Conservation (phyloP, 1,139 yeast species). For the Geotrichum bryndzae region DNA sequence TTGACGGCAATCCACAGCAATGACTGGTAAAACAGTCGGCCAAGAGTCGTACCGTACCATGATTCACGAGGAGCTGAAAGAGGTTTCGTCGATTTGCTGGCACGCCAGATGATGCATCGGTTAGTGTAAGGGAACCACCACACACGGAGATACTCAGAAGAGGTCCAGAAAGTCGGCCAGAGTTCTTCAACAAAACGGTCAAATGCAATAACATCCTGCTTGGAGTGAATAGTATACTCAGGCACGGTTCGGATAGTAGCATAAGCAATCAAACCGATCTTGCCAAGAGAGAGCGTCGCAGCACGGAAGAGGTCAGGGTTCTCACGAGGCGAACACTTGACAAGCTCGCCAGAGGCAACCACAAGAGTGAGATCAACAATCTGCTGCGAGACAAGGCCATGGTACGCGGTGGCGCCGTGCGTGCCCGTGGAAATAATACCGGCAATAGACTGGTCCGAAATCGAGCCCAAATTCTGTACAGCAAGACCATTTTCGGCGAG, state of each 20-base stretch:
- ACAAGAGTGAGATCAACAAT: slow-evolving; percentile 64
- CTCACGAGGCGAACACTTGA: slow-evolving; percentile 62
- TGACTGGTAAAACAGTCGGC: slow-evolving; percentile 72
- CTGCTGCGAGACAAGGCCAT: slow-evolving; percentile 85
- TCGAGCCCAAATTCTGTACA: slow-evolving; percentile 87
- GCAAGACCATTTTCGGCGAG: slow-evolving; percentile 64
- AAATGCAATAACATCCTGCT: slow-evolving; percentile 75
- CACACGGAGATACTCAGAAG: slow-evolving; percentile 82
- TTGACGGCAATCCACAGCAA: slow-evolving; percentile 76
- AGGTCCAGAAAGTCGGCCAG: slow-evolving; percentile 61
- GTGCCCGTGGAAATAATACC: slow-evolving; percentile 96
- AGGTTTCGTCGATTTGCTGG: slow-evolving; percentile 60
- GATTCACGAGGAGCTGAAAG: slow-evolving; percentile 63
- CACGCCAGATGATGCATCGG: slow-evolving; percentile 87
- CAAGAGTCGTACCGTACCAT: slow-evolving; percentile 79
- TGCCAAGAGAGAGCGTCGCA: slow-evolving; percentile 81
- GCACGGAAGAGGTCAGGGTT: slow-evolving; percentile 74
- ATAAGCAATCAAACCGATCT: slow-evolving; percentile 81
- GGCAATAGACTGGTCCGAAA: slow-evolving; percentile 88
- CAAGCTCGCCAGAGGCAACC: slow-evolving; percentile 62
- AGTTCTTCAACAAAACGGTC: slow-evolving; percentile 61
- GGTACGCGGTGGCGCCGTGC: slow-evolving; percentile 91
- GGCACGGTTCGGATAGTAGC: slow-evolving; percentile 88
- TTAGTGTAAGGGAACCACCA: slow-evolving; percentile 98
- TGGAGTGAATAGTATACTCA: slow-evolving; percentile 69